Conservation (phyloP, 192 early-diverging fungal genomes). For the Coemansia sp. region DNA sequence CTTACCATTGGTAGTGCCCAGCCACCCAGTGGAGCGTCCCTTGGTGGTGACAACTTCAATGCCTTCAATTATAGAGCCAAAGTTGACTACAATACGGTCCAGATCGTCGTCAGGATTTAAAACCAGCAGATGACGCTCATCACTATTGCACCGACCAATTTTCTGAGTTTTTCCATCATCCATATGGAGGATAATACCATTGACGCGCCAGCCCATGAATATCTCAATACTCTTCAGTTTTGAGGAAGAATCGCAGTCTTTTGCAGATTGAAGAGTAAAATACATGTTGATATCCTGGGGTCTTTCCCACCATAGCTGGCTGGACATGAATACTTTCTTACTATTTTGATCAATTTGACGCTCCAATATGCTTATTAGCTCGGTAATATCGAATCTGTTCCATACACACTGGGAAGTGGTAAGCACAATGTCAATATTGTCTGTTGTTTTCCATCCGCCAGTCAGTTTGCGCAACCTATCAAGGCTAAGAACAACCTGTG, state of each 20-base stretch:
- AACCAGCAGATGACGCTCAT: slow-evolving; percentile 15
- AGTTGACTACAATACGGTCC: slow-evolving; percentile 45
- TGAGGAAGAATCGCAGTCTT: slow-evolving; percentile 20
- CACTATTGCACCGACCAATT: slow-evolving; percentile 52
- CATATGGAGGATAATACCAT: slow-evolving; percentile 55
- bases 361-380: slow-evolving; percentile 3
- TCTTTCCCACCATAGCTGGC: slow-evolving; percentile 37
- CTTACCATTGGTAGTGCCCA: slow-evolving; percentile 56
- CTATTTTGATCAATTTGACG: slow-evolving; percentile 15
- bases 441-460: slow-evolving; percentile 28
- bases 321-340: slow-evolving; percentile 22
- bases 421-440: slow-evolving; percentile 35
- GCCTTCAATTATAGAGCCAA: slow-evolving; percentile 63
- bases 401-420: slow-evolving; percentile 29
- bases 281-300: slow-evolving; percentile 17
- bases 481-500: slow-evolving; percentile 10
- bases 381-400: slow-evolving; percentile 17
- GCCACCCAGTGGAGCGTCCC: slow-evolving; percentile 57
- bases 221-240: slow-evolving; percentile 39
- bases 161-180: slow-evolving; percentile 41
- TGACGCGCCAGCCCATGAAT: slow-evolving; percentile 52
- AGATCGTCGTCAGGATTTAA: slow-evolving; percentile 56
- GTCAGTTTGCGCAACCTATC: slow-evolving; percentile 16
- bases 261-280: slow-evolving; percentile 3
- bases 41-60: slow-evolving; percentile 56